A percentile compares a stretch with the other conserved stretches of the same genome.
Evolutionary conservation across 441 rosid species (phyloP).

Genomic region (Metrosideros polymorpha): DNA sequence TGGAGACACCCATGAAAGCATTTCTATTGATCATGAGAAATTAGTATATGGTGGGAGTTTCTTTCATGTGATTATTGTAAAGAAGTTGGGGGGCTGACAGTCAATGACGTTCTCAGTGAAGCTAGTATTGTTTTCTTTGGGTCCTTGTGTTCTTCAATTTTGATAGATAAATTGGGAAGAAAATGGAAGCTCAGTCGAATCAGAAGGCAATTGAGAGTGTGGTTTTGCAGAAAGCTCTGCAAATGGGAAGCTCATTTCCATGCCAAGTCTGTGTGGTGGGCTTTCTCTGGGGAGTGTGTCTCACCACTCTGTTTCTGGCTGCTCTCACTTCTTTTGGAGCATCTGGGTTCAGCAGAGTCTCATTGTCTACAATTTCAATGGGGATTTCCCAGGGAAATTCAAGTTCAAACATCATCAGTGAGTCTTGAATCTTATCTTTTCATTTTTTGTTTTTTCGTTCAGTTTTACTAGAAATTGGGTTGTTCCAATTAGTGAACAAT

Average conservation of each 20-base stretch:
- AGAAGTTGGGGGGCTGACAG: conserved; percentile 1
- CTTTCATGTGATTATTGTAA: conserved; percentile 25
- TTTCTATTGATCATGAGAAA: not conserved
- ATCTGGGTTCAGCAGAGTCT: conserved; percentile 39
- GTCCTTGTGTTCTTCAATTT: not conserved
- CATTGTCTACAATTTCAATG: conserved; percentile 31
- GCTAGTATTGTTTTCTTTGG: not conserved
- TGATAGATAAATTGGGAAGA: not conserved
- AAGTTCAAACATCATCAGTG: conserved; percentile 31
- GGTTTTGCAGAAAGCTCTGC: conserved; percentile 69
- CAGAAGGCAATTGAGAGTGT: conserved; percentile 71
- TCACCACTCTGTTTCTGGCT: conserved; percentile 73
- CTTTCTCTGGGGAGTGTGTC: conserved; percentile 71
- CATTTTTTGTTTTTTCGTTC: not conserved
- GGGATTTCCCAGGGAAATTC: conserved; percentile 42
- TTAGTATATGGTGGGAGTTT: not conserved
- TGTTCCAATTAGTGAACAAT: not conserved
- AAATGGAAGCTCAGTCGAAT: conserved; percentile 23
- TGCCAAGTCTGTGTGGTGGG: conserved; percentile 89
- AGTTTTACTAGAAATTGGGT: not conserved
- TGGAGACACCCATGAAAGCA: not conserved
- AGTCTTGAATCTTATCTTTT: conserved; percentile 6
- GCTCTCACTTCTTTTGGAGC: conserved; percentile 65
- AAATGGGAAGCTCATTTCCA: conserved; percentile 77
- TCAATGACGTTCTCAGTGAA: not conserved